Conservation (phyloP, 352 stramenopile genomes). For the Phytophthora citricola region DNA sequence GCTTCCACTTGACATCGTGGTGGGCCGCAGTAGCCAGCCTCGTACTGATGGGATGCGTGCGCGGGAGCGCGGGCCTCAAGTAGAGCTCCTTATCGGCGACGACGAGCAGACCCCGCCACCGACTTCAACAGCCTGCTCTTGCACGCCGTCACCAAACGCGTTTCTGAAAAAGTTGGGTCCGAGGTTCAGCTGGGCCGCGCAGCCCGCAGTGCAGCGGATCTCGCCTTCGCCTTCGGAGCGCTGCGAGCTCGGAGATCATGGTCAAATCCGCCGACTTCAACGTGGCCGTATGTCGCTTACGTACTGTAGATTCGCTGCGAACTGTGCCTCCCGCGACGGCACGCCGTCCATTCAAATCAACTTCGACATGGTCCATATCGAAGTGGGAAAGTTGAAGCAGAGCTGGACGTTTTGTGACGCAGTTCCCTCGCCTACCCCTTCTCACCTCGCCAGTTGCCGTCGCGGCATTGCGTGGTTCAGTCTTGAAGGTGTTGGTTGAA, state of each 20-base stretch:
- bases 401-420: conserved; percentile 13
- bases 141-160: conserved; percentile 12
- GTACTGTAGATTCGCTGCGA: conserved; percentile 19
- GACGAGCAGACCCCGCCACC: not conserved
- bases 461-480: conserved; percentile 8
- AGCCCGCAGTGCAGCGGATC: conserved; percentile 23
- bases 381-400: conserved; percentile 11
- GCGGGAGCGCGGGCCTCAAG: conserved; percentile 6
- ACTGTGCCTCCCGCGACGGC: conserved; percentile 7
- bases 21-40: not conserved
- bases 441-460: conserved; percentile 18
- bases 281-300: conserved; percentile 7
- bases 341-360: conserved; percentile 21
- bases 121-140: conserved; percentile 34
- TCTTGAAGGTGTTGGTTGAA: conserved; percentile 10
- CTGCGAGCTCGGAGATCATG: conserved; percentile 1
- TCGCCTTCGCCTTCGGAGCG: not conserved
- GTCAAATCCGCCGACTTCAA: conserved; percentile 11
- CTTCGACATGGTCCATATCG: conserved; percentile 14
- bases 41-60: conserved; percentile 1
- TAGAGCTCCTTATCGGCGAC: not conserved
- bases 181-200: conserved; percentile 6
- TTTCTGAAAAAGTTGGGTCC: conserved; percentile 24
- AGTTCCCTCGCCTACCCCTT: conserved; percentile 25
- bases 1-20: not conserved